Evolutionary conservation across 768 basidiomycete species (phyloP).

Genomic region (Leccinum subtestaceum): DNA sequence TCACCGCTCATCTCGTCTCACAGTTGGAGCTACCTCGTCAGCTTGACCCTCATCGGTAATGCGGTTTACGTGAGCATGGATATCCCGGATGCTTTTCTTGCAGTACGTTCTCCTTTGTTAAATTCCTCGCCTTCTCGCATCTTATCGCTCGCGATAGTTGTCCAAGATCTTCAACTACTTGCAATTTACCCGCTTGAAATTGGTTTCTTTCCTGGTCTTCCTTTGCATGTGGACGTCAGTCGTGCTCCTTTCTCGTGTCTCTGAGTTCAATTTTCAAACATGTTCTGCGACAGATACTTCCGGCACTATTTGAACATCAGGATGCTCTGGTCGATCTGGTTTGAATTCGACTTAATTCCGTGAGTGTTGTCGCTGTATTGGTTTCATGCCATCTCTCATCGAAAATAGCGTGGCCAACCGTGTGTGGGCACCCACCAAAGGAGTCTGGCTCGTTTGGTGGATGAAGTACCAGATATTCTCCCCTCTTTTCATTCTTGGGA

Average conservation of each 20-base stretch:
- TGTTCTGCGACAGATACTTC: conserved; percentile 63
- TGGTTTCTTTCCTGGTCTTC: conserved; percentile 62
- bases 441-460: conserved; percentile 73
- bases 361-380: conserved; percentile 36
- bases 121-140: neutral
- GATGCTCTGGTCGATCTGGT: conserved; percentile 88
- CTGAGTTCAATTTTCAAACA: neutral
- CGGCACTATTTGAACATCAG: conserved; percentile 86
- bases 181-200: conserved; percentile 59
- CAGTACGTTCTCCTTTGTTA: conserved; percentile 45
- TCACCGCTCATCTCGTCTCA: neutral
- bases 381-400: conserved; percentile 1
- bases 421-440: conserved; percentile 57
- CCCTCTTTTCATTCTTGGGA: conserved; percentile 72
- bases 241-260: neutral
- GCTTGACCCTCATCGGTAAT: conserved; percentile 84
- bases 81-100: conserved; percentile 85
- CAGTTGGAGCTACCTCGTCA: conserved; percentile 83
- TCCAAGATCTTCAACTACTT: conserved; percentile 91
- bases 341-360: conserved; percentile 73
- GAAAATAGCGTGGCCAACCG: conserved; percentile 49
- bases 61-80: conserved; percentile 98
- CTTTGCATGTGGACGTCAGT: conserved; percentile 80
- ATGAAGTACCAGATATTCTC: conserved; percentile 79
- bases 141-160: conserved; percentile 42